Percentiles rank a stretch among this genome's conserved stretches.
Evolutionary conservation across 225 moss, liverwort and hornwort genomes (phyloP).

Genomic region (Sphagnum tenellum): DNA sequence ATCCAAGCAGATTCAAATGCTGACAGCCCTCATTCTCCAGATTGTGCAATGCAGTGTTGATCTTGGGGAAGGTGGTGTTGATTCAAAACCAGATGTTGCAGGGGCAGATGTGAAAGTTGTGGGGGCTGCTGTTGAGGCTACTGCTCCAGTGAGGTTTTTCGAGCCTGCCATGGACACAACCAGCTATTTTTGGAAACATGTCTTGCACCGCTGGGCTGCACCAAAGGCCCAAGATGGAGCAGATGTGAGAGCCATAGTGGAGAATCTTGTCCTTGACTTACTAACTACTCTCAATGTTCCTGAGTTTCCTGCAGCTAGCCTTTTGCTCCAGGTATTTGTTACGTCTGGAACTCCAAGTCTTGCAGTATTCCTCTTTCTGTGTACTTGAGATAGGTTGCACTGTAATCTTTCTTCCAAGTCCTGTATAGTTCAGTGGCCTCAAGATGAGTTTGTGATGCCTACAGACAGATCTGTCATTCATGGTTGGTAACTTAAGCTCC

Average conservation of each 20-base stretch:
- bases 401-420: too few relatives aligned
- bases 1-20: slow-evolving; percentile 86
- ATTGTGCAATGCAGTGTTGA: slow-evolving; percentile 88
- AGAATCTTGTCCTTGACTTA: slow-evolving; percentile 80
- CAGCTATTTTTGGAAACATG: slow-evolving; percentile 73
- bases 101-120: slow-evolving; percentile 17
- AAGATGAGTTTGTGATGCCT: too few relatives aligned
- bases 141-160: slow-evolving; percentile 40
- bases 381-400: too few relatives aligned
- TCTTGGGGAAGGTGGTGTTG: slow-evolving; percentile 33
- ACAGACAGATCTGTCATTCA: too few relatives aligned
- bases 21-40: slow-evolving; percentile 92
- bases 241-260: slow-evolving; percentile 75
- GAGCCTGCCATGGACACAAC: slow-evolving; percentile 92
- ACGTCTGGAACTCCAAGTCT: too few relatives aligned
- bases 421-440: too few relatives aligned
- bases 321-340: slow-evolving; percentile 66
- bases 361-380: too few relatives aligned
- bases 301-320: slow-evolving; percentile 90
- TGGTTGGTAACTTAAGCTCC: too few relatives aligned
- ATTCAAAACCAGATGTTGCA: slow-evolving; percentile 17
- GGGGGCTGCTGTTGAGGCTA: slow-evolving; percentile 6
- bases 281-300: slow-evolving; percentile 81
- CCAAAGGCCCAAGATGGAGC: slow-evolving; percentile 76
- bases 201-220: slow-evolving; percentile 88